These are phyloP conservation scores for Kappamyces sp. DNA, from an alignment of 192 early-diverging fungal genomes.

Conservation along the genomic window DNA sequence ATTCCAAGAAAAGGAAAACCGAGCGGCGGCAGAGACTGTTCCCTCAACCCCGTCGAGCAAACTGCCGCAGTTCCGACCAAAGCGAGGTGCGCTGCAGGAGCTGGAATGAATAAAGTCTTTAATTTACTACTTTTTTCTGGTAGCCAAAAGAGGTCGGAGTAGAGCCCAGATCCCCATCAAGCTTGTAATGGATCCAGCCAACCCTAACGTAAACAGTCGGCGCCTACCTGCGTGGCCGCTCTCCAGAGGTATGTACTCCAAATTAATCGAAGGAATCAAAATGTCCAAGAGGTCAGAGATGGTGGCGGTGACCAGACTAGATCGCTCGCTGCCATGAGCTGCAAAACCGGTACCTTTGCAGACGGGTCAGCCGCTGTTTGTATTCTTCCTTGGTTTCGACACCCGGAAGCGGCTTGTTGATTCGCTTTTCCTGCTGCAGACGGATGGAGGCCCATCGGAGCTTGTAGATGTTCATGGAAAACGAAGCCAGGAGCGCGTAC, in stretches of 20 bases:
- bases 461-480: conserved; percentile 61
- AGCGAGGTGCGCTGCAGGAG: too few relatives aligned
- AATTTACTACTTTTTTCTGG: too few relatives aligned
- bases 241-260: conserved; percentile 61
- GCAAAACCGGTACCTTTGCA: conserved; percentile 14
- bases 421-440: conserved; percentile 29
- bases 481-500: conserved; percentile 53
- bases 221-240: conserved; percentile 33
- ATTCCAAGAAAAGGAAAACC: conserved; percentile 20
- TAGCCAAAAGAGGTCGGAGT: too few relatives aligned
- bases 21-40: too few relatives aligned
- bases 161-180: too few relatives aligned
- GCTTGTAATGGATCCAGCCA: too few relatives aligned
- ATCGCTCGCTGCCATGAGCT: conserved; percentile 44
- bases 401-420: conserved; percentile 12
- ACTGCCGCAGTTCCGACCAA: too few relatives aligned
- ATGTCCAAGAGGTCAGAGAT: conserved; percentile 67
- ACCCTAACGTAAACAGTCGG: too few relatives aligned
- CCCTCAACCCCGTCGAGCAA: too few relatives aligned
- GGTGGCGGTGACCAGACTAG: conserved; percentile 36
- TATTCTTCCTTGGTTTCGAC: conserved; percentile 24
- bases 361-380: conserved; percentile 18
- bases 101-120: too few relatives aligned
- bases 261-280: conserved; percentile 57
- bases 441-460: conserved; percentile 49